Evolutionary conservation across 805 yeast genomes (phyloP).

Genomic region (Yamadazyma nakazawae): DNA sequence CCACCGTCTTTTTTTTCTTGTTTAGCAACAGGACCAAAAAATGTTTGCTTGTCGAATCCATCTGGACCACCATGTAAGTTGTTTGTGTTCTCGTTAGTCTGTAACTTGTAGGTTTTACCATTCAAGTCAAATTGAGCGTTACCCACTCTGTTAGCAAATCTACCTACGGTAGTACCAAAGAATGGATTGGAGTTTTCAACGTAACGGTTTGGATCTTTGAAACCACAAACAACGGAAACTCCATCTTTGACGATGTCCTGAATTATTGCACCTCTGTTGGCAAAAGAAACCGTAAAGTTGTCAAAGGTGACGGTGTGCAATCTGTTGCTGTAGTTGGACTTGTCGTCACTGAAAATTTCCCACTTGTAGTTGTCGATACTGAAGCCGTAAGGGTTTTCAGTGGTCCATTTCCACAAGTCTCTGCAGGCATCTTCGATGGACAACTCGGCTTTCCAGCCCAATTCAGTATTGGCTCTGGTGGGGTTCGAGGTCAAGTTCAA

Average conservation of each 20-base stretch:
- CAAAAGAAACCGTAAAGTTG: slow-evolving; percentile 35
- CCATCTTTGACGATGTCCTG: slow-evolving; percentile 41
- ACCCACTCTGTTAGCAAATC: slow-evolving; percentile 59
- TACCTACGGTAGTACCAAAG: slow-evolving; percentile 64
- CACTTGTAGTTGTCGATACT: slow-evolving; percentile 32
- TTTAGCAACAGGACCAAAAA: slow-evolving; percentile 52
- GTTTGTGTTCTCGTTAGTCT: slow-evolving; percentile 38
- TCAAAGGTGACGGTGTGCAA: slow-evolving; percentile 32
- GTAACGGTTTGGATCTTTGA: slow-evolving; percentile 31
- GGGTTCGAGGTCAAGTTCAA: slow-evolving; percentile 71
- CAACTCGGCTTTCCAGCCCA: slow-evolving; percentile 59
- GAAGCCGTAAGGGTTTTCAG: slow-evolving; percentile 63
- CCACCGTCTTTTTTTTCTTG: slow-evolving; percentile 25
- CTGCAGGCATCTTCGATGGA: slow-evolving; percentile 60
- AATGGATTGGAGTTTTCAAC: slow-evolving; percentile 40
- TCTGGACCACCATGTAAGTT: slow-evolving; percentile 53
- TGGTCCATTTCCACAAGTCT: slow-evolving; percentile 79
- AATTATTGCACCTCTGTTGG: slow-evolving; percentile 52
- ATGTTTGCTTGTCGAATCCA: slow-evolving; percentile 50
- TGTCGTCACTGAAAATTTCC: slow-evolving; percentile 23
- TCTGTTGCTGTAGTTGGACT: slow-evolving; percentile 27
- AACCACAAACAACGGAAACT: slow-evolving; percentile 38
- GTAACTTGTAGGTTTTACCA: slow-evolving; percentile 39
- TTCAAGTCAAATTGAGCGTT: slow-evolving; percentile 41
- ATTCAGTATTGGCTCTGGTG: slow-evolving; percentile 60